Percentiles rank a stretch among this genome's conserved stretches.
phyloP scores from a whole-genome alignment of 345 rosid species.

The Clarkia xantiana region DNA sequence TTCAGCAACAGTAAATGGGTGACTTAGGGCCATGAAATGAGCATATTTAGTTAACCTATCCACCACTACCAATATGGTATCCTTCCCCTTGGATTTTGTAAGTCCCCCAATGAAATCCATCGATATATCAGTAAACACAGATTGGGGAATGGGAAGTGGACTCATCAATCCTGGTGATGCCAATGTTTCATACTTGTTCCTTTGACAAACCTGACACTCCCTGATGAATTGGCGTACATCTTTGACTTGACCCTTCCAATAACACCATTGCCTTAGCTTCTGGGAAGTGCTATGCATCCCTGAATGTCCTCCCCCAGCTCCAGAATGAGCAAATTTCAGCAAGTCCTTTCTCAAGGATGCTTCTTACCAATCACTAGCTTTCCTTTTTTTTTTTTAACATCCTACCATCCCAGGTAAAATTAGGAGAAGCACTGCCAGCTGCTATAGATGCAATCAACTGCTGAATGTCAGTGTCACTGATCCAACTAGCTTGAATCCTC shows the following conservation, averaged over 20 bases:
- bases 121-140: not conserved
- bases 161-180: not conserved
- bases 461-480: not conserved
- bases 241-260: not conserved
- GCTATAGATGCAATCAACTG: not conserved
- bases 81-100: not conserved
- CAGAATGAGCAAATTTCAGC: not conserved
- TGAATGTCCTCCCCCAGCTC: not conserved
- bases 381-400: not conserved
- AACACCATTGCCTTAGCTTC: not conserved
- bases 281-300: not conserved
- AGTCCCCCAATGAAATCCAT: not conserved
- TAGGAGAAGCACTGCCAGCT: not conserved
- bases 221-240: not conserved
- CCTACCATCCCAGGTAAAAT: not conserved
- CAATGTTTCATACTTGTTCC: not conserved
- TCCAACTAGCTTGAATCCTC: not conserved
- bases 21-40: not conserved
- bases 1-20: not conserved
- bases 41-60: constrained; percentile 3
- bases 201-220: not conserved
- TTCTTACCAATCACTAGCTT: not conserved
- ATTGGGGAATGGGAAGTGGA: not conserved
- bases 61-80: constrained; percentile 1
- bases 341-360: not conserved